phyloP scores from a whole-genome alignment of 352 stramenopile genomes.

The Pythium chondricola region DNA sequence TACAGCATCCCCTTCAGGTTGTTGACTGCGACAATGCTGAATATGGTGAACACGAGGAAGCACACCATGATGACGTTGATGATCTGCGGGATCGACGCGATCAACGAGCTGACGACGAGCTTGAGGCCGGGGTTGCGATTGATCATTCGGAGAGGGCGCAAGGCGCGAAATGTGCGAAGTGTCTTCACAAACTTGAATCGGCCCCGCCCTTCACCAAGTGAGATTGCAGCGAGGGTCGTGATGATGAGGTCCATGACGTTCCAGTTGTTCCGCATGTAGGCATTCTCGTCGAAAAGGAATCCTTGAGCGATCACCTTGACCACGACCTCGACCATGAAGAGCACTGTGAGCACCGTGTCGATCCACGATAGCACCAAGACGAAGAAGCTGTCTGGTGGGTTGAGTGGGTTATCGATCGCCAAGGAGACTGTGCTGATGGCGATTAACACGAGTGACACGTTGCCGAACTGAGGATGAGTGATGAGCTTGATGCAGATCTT shows the following conservation, averaged over 20 bases:
- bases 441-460: conserved; percentile 66
- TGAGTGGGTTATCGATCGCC: conserved; percentile 75
- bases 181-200: conserved; percentile 64
- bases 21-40: conserved; percentile 87
- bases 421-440: conserved; percentile 58
- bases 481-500: conserved; percentile 41
- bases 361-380: conserved; percentile 46
- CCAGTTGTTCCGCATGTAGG: conserved; percentile 82
- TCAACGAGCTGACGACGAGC: conserved; percentile 72
- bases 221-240: conserved; percentile 70
- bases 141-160: conserved; percentile 84
- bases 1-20: conserved; percentile 89
- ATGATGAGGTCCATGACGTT: conserved; percentile 90
- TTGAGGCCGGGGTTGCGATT: conserved; percentile 63
- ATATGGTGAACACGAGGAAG: conserved; percentile 80
- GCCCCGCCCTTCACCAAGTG: conserved; percentile 52
- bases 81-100: conserved; percentile 73
- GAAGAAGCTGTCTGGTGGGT: conserved; percentile 30
- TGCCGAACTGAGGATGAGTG: conserved; percentile 66
- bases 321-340: conserved; percentile 85
- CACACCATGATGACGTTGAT: conserved; percentile 83
- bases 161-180: conserved; percentile 66
- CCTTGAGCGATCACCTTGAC: conserved; percentile 86
- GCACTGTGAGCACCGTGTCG: conserved; percentile 58
- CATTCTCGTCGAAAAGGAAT: conserved; percentile 49